Conservation (phyloP, 148 eudicot species). For the Rhododendron vialii region DNA sequence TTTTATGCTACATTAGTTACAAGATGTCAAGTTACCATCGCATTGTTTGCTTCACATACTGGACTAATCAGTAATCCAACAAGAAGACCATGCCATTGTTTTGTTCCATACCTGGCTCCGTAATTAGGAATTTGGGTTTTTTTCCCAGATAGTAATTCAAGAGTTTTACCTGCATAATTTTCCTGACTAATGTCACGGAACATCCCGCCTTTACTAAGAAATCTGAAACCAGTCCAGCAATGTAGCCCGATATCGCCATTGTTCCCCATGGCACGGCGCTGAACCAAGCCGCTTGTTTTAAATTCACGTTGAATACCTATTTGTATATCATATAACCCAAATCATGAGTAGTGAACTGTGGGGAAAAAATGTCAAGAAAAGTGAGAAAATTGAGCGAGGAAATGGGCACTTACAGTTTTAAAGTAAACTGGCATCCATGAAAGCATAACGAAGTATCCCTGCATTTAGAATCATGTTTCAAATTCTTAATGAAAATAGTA, state of each 20-base stretch:
- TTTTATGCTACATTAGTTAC: no score
- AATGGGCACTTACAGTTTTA: constrained; percentile 59
- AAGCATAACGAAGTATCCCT: constrained; percentile 98
- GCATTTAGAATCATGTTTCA: constrained; percentile 25
- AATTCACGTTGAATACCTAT: constrained; percentile 75
- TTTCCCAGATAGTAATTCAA: not conserved
- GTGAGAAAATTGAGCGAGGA: not conserved
- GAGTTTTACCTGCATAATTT: constrained; percentile 76
- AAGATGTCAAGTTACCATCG: no score
- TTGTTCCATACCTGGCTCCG: not conserved
- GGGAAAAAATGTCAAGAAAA: not conserved
- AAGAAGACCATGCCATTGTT: not conserved
- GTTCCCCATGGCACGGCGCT: constrained; percentile 98
- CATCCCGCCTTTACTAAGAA: constrained; percentile 60
- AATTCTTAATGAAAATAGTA: not conserved
- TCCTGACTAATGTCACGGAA: constrained; percentile 62
- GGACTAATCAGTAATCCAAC: not conserved
- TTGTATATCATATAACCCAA: not conserved
- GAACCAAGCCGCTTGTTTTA: constrained; percentile 96
- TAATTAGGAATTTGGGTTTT: not conserved
- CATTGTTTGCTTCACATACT: not conserved
- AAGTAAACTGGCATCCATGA: constrained; percentile 99
- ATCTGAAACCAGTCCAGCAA: constrained; percentile 80
- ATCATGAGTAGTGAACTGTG: not conserved
- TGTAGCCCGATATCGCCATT: constrained; percentile 87